phyloP scores from a whole-genome alignment of 2,329 filamentous ascomycete species.

The Onygena corvina region DNA sequence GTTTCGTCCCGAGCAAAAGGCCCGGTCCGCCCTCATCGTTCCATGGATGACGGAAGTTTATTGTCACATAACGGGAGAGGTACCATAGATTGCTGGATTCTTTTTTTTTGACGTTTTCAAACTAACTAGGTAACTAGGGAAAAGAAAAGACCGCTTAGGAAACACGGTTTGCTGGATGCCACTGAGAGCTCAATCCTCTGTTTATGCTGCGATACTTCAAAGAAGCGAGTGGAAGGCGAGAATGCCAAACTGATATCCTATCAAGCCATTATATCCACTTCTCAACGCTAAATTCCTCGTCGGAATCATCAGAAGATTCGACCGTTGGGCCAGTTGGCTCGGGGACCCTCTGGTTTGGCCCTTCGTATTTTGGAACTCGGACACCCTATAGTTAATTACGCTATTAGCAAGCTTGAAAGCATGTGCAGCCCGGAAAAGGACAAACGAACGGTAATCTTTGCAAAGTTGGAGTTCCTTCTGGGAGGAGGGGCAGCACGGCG shows the following conservation, averaged over 20 bases:
- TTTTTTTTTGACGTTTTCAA: too few relatives aligned
- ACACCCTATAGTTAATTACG: conserved; percentile 14
- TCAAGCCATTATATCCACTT: conserved; percentile 15
- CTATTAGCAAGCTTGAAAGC: background rate
- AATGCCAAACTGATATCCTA: background rate
- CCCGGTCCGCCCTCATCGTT: background rate
- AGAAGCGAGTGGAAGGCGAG: too few relatives aligned
- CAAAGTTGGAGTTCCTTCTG: conserved; percentile 17
- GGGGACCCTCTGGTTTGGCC: conserved; percentile 15
- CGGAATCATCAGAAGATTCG: conserved; percentile 20
- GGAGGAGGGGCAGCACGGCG: background rate
- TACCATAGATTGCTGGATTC: too few relatives aligned
- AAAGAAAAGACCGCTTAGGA: too few relatives aligned
- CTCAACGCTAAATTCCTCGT: conserved; percentile 17
- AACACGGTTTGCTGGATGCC: background rate
- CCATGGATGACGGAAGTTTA: too few relatives aligned
- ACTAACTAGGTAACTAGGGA: too few relatives aligned
- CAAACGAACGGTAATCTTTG: conserved; percentile 18
- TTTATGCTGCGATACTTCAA: too few relatives aligned
- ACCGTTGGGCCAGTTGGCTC: conserved; percentile 15
- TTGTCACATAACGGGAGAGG: too few relatives aligned
- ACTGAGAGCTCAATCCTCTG: too few relatives aligned
- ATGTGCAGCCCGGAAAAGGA: background rate
- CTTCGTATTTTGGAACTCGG: conserved; percentile 17
- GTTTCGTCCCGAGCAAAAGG: background rate